These are phyloP conservation scores for Didymella exigua DNA, from an alignment of 2,329 filamentous ascomycete genomes.

Conservation along the genomic window DNA sequence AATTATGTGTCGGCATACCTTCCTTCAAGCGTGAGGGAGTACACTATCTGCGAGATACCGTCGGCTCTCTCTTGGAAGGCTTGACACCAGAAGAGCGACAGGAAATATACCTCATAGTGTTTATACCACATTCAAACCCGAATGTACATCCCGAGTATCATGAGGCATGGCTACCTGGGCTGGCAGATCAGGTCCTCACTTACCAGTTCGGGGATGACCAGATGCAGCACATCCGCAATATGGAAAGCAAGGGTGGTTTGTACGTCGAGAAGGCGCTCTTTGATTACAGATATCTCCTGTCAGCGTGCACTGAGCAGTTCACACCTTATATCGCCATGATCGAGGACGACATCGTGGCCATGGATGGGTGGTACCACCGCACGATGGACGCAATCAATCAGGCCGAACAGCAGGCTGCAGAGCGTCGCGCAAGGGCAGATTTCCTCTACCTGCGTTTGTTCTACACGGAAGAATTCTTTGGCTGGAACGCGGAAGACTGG, in stretches of 20 bases:
- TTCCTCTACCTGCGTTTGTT: constrained; percentile 55
- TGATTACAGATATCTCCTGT: constrained; percentile 53
- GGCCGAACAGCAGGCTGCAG: constrained; percentile 39
- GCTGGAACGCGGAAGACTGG: constrained; percentile 55
- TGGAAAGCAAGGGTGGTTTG: constrained; percentile 36
- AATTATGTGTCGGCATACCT: constrained; percentile 54
- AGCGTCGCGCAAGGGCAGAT: constrained; percentile 29
- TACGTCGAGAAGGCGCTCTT: constrained; percentile 51
- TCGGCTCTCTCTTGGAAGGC: constrained; percentile 54
- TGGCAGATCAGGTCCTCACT: constrained; percentile 50
- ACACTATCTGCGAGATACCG: constrained; percentile 50
- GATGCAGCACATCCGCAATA: constrained; percentile 42
- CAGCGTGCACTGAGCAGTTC: constrained; percentile 47
- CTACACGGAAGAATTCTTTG: constrained; percentile 54
- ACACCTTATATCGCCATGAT: constrained; percentile 53
- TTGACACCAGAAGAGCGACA: constrained; percentile 50
- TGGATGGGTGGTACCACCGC: constrained; percentile 56
- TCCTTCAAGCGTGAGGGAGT: constrained; percentile 49
- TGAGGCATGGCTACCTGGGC: constrained; percentile 49
- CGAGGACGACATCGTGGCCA: constrained; percentile 56
- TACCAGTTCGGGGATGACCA: constrained; percentile 47
- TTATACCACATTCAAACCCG: constrained; percentile 54
- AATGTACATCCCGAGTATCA: constrained; percentile 49
- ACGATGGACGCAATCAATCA: constrained; percentile 45
- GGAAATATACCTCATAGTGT: constrained; percentile 51